Evolutionary conservation across 2,329 filamentous ascomycete genomes (phyloP).

Genomic region (Dothistroma pini): DNA sequence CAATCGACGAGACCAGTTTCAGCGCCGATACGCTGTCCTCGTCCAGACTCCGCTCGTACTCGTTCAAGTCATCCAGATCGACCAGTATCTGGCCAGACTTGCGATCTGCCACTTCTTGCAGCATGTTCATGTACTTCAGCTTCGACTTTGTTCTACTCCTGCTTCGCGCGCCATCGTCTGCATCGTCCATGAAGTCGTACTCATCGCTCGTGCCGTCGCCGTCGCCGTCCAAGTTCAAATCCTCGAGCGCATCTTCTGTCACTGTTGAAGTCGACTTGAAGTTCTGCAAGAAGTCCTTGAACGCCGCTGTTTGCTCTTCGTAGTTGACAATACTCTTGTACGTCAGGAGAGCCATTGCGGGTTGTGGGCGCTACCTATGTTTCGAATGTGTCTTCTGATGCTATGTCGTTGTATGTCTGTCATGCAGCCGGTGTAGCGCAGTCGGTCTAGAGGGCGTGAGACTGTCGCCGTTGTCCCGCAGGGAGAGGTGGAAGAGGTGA

Average conservation of each 20-base stretch:
- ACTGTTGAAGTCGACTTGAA: conserved; percentile 79
- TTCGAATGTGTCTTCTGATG: not conserved
- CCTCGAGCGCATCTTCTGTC: conserved; percentile 76
- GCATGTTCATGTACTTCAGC: conserved; percentile 81
- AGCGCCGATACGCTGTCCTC: conserved; percentile 51
- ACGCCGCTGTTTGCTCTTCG: conserved; percentile 79
- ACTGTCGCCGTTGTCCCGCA: not conserved
- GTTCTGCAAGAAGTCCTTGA: conserved; percentile 80
- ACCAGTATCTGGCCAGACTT: conserved; percentile 72
- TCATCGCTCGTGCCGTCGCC: conserved; percentile 75
- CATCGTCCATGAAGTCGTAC: conserved; percentile 85
- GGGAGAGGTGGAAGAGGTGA: conserved; percentile 1
- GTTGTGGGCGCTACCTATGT: not conserved
- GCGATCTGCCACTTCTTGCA: conserved; percentile 85
- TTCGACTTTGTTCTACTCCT: conserved; percentile 51
- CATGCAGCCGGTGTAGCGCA: not conserved
- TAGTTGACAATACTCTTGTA: conserved; percentile 81
- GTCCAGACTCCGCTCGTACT: conserved; percentile 73
- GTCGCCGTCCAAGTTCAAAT: conserved; percentile 74
- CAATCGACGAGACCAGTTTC: conserved; percentile 77
- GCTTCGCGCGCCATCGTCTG: conserved; percentile 37
- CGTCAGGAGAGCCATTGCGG: conserved; percentile 77
- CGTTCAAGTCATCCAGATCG: conserved; percentile 80
- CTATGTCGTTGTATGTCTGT: too few species aligned
- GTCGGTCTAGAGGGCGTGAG: too few species aligned